Conservation (phyloP, 106 monocot genomes). For the Dioscorea dumetorum region DNA sequence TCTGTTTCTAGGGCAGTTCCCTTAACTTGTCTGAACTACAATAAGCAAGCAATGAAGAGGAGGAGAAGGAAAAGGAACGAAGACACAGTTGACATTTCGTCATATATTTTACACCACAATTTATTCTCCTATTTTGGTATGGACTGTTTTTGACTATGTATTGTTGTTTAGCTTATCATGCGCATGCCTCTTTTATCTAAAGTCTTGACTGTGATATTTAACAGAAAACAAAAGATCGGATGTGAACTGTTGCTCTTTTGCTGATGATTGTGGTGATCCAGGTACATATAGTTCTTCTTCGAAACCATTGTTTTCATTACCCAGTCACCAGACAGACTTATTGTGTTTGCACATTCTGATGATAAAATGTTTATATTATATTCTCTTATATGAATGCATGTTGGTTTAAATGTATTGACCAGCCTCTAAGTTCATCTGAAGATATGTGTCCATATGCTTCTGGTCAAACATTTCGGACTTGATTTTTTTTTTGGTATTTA, state of each 20-base stretch:
- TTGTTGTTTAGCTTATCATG: neutral
- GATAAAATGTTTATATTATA: too few relatives aligned
- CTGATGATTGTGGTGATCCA: constrained; percentile 44
- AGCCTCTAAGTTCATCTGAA: too few relatives aligned
- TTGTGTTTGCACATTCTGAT: too few relatives aligned
- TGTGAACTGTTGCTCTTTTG: constrained; percentile 46
- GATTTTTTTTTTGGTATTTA: too few relatives aligned
- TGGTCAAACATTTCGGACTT: too few relatives aligned
- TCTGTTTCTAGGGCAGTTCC: constrained; percentile 53
- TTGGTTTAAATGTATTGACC: too few relatives aligned
- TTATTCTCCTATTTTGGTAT: constrained; percentile 91
- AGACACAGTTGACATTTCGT: constrained; percentile 43
- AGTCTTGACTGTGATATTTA: constrained; percentile 6
- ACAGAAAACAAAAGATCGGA: constrained; percentile 74
- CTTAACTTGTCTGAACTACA: constrained; percentile 20
- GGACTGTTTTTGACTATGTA: neutral
- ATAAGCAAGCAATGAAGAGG: constrained; percentile 59
- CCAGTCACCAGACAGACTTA: too few relatives aligned
- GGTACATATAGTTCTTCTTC: constrained; percentile 20
- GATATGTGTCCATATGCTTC: too few relatives aligned
- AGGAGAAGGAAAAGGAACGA: constrained; percentile 50
- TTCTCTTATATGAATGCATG: too few relatives aligned
- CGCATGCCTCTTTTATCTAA: constrained; percentile 1
- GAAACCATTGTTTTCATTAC: neutral
- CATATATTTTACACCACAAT: constrained; percentile 67